Evolutionary conservation across 495 filamentous ascomycete species (phyloP).

Genomic region (Pseudoneurospora amorphoporcata): DNA sequence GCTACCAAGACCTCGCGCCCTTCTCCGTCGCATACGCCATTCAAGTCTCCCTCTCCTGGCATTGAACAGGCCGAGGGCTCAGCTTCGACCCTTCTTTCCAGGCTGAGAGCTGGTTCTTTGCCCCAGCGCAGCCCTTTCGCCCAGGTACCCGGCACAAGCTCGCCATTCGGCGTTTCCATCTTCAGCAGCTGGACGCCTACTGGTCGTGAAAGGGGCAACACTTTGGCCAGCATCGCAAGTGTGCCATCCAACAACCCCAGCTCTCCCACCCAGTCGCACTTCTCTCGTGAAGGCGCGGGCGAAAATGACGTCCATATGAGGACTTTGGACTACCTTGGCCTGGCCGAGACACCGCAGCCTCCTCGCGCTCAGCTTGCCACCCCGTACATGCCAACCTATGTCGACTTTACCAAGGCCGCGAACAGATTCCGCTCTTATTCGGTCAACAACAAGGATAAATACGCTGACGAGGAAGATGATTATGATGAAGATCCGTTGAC

Average conservation of each 20-base stretch:
- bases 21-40: slow-evolving; percentile 86
- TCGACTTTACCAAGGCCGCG: slow-evolving; percentile 61
- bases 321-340: slow-evolving; percentile 89
- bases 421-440: slow-evolving; percentile 94
- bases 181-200: slow-evolving; percentile 79
- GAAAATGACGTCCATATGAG: slow-evolving; percentile 80
- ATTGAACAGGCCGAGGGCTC: slow-evolving; percentile 51
- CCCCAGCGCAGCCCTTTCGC: slow-evolving; percentile 72
- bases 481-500: slow-evolving; percentile 64
- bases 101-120: slow-evolving; percentile 90
- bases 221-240: slow-evolving; percentile 70
- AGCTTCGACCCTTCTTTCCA: slow-evolving; percentile 67
- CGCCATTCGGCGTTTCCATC: slow-evolving; percentile 78
- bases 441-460: slow-evolving; percentile 97
- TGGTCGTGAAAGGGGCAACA: slow-evolving; percentile 66
- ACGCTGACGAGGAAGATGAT: slow-evolving; percentile 85
- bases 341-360: slow-evolving; percentile 89
- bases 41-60: slow-evolving; percentile 63
- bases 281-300: slow-evolving; percentile 74
- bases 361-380: slow-evolving; percentile 59
- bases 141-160: slow-evolving; percentile 37
- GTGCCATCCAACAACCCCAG: slow-evolving; percentile 69
- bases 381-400: slow-evolving; percentile 70
- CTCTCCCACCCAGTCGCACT: slow-evolving; percentile 82
- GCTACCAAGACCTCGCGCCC: slow-evolving; percentile 76